phyloP scores from a whole-genome alignment of 345 rosid species.

The Hypericum perforatum region DNA sequence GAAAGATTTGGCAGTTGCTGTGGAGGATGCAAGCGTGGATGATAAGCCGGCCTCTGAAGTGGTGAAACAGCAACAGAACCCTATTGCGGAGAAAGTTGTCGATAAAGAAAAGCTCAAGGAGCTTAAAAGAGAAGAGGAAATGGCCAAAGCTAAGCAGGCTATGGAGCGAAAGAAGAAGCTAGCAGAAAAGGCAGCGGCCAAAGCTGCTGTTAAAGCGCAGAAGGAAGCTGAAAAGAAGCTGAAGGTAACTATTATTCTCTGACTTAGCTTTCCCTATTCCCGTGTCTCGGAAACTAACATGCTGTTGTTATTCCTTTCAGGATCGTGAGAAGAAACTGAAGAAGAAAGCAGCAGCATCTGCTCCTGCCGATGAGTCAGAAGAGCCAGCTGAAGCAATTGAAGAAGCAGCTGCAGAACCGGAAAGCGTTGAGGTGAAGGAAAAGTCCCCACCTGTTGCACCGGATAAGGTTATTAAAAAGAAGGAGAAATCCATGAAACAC shows the following conservation, averaged over 20 bases:
- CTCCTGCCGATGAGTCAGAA: conserved; percentile 28
- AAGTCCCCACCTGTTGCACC: conserved; percentile 30
- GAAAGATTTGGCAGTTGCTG: conserved; percentile 24
- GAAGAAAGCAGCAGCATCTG: conserved; percentile 47
- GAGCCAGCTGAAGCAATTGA: conserved; percentile 34
- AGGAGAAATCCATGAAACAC: conserved; percentile 38
- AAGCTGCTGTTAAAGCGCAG: conserved; percentile 81
- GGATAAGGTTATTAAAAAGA: conserved; percentile 21
- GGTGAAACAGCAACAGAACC: conserved; percentile 29
- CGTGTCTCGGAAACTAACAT: conserved; percentile 6
- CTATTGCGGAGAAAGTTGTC: conserved; percentile 23
- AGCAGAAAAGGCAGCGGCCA: conserved; percentile 86
- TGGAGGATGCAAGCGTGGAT: conserved; percentile 23
- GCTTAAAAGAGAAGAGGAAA: conserved; percentile 81
- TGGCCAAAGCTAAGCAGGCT: conserved; percentile 78
- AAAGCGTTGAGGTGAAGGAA: conserved; percentile 29
- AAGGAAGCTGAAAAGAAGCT: conserved; percentile 91
- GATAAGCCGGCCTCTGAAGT: conserved; percentile 30
- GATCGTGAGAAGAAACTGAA: conserved; percentile 81
- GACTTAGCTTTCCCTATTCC: background rate
- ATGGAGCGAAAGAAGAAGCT: conserved; percentile 90
- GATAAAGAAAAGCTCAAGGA: conserved; percentile 71
- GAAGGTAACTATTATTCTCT: conserved; percentile 41
- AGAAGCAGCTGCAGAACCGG: conserved; percentile 44
- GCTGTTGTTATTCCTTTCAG: conserved; percentile 33